Conservation (phyloP, 441 rosid genomes). For the Metrosideros polymorpha region DNA sequence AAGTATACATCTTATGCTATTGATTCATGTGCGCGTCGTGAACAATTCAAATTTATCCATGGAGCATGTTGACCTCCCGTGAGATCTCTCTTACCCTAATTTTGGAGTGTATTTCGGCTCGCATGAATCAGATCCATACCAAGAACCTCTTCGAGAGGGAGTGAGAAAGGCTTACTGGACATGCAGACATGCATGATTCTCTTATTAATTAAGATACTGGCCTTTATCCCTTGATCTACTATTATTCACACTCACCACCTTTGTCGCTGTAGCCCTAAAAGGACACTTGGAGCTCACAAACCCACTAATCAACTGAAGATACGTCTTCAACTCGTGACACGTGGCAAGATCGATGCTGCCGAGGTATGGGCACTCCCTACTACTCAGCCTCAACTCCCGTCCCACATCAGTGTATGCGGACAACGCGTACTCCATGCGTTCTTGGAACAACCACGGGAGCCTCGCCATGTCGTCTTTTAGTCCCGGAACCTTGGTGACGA, state of each 20-base stretch:
- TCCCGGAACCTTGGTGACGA: conserved; percentile 9
- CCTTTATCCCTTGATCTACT: background rate
- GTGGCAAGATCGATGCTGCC: background rate
- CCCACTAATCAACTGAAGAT: conserved; percentile 1
- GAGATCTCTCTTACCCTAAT: background rate
- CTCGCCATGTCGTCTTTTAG: background rate
- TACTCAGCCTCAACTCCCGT: conserved; percentile 7
- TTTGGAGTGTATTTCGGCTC: background rate
- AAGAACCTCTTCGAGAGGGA: background rate
- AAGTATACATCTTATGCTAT: background rate
- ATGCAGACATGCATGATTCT: background rate
- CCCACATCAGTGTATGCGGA: conserved; percentile 6
- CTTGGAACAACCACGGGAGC: background rate
- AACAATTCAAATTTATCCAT: background rate
- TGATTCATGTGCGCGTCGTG: background rate
- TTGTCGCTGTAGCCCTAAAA: conserved; percentile 2
- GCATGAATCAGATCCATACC: background rate
- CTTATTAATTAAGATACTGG: background rate
- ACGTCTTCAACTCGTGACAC: conserved; percentile 7
- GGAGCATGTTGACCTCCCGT: background rate
- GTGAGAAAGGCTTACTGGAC: background rate
- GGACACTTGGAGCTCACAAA: conserved; percentile 6
- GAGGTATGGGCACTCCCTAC: background rate
- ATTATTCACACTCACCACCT: background rate
- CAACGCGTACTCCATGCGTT: background rate